These are phyloP conservation scores for Mycena crocata DNA, from an alignment of 768 basidiomycete species.

Conservation along the genomic window DNA sequence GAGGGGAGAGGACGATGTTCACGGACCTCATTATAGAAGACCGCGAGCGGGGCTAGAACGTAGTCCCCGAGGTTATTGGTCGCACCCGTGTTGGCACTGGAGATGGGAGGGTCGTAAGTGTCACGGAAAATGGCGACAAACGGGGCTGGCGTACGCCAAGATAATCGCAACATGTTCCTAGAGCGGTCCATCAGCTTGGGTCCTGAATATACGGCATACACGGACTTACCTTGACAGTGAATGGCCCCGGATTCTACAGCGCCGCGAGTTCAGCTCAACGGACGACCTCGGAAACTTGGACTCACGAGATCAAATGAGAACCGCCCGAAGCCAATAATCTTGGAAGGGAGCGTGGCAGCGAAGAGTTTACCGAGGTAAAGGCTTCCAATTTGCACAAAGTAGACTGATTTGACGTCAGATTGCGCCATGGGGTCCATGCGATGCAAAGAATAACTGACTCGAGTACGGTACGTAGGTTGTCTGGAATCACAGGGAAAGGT, in stretches of 20 bases:
- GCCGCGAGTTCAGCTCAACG: not conserved
- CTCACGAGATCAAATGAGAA: constrained; percentile 33
- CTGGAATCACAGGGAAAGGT: constrained; percentile 12
- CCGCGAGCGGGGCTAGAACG: constrained; percentile 38
- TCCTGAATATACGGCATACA: not conserved
- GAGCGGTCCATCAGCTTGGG: not conserved
- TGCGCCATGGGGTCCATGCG: not conserved
- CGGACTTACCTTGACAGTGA: constrained; percentile 32
- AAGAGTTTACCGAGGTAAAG: constrained; percentile 38
- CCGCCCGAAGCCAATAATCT: constrained; percentile 33
- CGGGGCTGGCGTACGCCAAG: constrained; percentile 31
- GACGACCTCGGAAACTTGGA: not conserved
- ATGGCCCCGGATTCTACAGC: constrained; percentile 36
- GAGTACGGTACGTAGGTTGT: constrained; percentile 42
- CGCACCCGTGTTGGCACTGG: constrained; percentile 39
- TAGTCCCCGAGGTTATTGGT: constrained; percentile 41
- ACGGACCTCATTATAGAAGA: constrained; percentile 35
- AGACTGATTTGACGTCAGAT: constrained; percentile 28
- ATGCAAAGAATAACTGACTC: constrained; percentile 16
- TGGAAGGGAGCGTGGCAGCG: constrained; percentile 35
- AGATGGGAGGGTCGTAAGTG: not conserved
- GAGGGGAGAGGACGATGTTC: not conserved
- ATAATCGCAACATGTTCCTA: constrained; percentile 42
- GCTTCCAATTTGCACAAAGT: constrained; percentile 39
- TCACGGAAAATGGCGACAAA: not conserved